These are phyloP conservation scores for Pyrenochaeta sp. DNA, from an alignment of 2,329 filamentous ascomycete genomes.

Conservation along the genomic window DNA sequence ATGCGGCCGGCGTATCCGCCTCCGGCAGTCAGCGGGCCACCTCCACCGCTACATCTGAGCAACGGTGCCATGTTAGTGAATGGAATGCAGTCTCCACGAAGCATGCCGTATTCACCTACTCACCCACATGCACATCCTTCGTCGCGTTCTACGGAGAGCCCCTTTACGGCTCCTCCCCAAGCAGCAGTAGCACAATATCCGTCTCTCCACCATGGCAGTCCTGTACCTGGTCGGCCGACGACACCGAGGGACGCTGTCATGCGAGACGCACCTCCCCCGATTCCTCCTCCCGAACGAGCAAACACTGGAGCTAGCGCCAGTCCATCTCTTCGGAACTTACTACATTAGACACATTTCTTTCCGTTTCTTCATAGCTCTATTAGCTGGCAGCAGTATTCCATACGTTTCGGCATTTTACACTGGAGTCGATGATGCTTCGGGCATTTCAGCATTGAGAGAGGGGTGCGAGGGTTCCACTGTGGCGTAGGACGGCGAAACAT, in stretches of 20 bases:
- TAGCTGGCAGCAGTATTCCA: conserved; percentile 7
- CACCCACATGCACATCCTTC: conserved; percentile 42
- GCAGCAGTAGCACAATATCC: conserved; percentile 33
- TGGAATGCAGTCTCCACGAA: conserved; percentile 48
- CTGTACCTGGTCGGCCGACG: conserved; percentile 41
- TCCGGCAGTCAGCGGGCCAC: conserved; percentile 34
- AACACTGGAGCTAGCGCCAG: conserved; percentile 55
- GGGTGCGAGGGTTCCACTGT: conserved; percentile 3
- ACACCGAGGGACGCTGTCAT: conserved; percentile 45
- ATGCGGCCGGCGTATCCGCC: conserved; percentile 39
- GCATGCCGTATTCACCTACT: conserved; percentile 46
- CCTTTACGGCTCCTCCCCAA: conserved; percentile 41
- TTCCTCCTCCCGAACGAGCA: conserved; percentile 35
- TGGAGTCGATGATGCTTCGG: conserved; percentile 27
- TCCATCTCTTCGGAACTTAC: conserved; percentile 56
- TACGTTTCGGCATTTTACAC: conserved; percentile 23
- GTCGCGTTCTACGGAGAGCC: conserved; percentile 46
- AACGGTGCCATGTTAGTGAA: conserved; percentile 44
- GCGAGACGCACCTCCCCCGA: conserved; percentile 39
- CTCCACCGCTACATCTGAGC: conserved; percentile 42
- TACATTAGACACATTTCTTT: conserved; percentile 47
- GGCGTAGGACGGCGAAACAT: conserved; percentile 19
- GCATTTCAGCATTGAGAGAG: conserved; percentile 23
- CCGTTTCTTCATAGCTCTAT: conserved; percentile 8
- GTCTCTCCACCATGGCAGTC: conserved; percentile 40